A percentile compares a stretch with the other conserved stretches of the same genome.
Conservation (phyloP, 768 basidiomycete species). For the Leccinum obscurum region DNA sequence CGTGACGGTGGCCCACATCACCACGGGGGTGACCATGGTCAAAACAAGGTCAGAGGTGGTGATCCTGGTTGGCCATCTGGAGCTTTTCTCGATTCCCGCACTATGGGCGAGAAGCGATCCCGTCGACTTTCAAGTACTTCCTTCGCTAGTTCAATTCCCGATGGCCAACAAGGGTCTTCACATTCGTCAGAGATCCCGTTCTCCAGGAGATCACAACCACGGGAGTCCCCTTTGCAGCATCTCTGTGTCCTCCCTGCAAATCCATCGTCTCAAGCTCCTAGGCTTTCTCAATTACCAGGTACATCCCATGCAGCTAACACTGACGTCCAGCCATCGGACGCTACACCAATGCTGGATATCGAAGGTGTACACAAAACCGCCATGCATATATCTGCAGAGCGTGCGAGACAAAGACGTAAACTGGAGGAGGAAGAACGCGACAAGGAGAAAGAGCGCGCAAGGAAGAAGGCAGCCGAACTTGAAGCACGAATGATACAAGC, state of each 20-base stretch:
- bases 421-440: conserved; percentile 84
- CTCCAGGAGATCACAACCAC: conserved; percentile 40
- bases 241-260: conserved; percentile 27
- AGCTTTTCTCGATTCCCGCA: conserved; percentile 19
- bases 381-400: conserved; percentile 84
- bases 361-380: conserved; percentile 70
- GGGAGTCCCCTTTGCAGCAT: conserved; percentile 43
- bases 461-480: conserved; percentile 74
- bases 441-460: conserved; percentile 76
- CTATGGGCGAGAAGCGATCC: conserved; percentile 17
- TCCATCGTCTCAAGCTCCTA: conserved; percentile 5
- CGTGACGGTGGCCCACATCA: conserved; percentile 15
- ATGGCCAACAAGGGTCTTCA: conserved; percentile 23
- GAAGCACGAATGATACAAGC: conserved; percentile 60
- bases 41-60: conserved; percentile 19
- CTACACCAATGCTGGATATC: conserved; percentile 42
- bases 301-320: conserved; percentile 43
- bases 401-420: conserved; percentile 76
- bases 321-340: conserved; percentile 30
- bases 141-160: conserved; percentile 22
- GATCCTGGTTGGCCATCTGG: conserved; percentile 17
- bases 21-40: conserved; percentile 18
- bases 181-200: conserved; percentile 22
- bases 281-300: conserved; percentile 44
- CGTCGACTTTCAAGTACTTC: conserved; percentile 26